Evolutionary conservation across 768 basidiomycete genomes (phyloP), one percentile per base, ranked within the genome.

Genomic region (Lactarius hengduanensis): DNA sequence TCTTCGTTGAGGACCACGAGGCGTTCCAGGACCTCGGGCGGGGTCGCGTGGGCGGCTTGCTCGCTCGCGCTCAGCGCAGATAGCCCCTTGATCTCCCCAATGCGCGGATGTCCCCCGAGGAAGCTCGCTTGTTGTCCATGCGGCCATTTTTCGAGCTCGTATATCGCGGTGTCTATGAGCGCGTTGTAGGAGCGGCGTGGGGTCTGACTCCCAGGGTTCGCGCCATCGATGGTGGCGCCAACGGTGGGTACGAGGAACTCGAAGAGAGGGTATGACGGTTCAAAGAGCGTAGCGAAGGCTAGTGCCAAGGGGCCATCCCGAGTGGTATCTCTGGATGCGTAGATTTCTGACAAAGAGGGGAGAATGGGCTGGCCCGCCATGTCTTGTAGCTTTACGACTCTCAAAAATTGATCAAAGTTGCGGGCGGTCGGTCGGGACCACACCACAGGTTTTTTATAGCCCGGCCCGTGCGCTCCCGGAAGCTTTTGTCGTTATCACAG

Each of bases 81-180:
- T 15, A 96, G 80, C 50, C 87, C 87, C 72, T 84, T 86, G 66
- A 81, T 84, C 76, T 92, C 92, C 45, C 95, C 95, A 56, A 96
- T 96, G 66, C 93, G 84, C 41, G 95, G 95, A 78, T 96, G 95
- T 3, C 88, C 94, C 6, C 81, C 84, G 67, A 96, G 82, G 73
- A 97, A 94, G 66, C 77, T 75, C 0, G 86, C 86, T 70, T 81
- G 84, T 8, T 79, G 78, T 22, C 74, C 72, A 50, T 75, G 61
- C 59, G 82, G 77, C 90, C 89, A 91, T 43, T 73, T 75, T n/a
- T 72, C 70, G 60, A 92, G 82, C 50, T 80, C 74, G 3, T 61
- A 68, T 70, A 87, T 78, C 2, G 84, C 81, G 40, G 74, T 71
- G 69, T 86, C 81, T 70, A 94, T 82, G 65, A 94, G 77, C 15